These are phyloP conservation scores for Ambrosia artemisiifolia DNA, from an alignment of 129 eudicot genomes.

Conservation along the genomic window DNA sequence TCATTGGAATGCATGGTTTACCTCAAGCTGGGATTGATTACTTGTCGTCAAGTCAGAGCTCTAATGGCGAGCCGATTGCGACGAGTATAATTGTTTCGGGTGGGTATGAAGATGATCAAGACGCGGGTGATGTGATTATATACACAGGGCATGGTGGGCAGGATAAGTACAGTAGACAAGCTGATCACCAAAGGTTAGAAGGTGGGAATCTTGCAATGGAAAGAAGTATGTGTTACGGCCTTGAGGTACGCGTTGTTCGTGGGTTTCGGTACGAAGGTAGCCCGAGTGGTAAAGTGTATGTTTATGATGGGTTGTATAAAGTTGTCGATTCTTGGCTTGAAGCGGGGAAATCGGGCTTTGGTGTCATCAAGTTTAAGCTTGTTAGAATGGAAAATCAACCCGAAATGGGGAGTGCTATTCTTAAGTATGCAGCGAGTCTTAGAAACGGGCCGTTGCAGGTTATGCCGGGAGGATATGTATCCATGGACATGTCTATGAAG, in stretches of 20 bases:
- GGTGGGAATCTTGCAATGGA: constrained; percentile 46
- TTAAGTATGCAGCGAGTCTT: constrained; percentile 48
- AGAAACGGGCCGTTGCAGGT: constrained; percentile 42
- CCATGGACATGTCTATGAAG: constrained; percentile 50
- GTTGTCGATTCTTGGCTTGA: constrained; percentile 54
- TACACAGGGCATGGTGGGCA: constrained; percentile 93
- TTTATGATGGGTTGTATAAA: constrained; percentile 72
- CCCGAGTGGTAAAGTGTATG: constrained; percentile 49
- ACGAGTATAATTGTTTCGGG: constrained; percentile 77
- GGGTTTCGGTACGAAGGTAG: constrained; percentile 37
- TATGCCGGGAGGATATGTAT: constrained; percentile 51
- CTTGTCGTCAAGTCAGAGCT: constrained; percentile 52
- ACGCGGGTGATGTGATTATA: constrained; percentile 56
- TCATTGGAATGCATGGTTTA: constrained; percentile 69
- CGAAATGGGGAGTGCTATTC: constrained; percentile 60
- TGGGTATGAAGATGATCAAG: constrained; percentile 87
- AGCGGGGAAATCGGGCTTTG: constrained; percentile 71
- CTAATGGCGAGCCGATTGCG: constrained; percentile 72
- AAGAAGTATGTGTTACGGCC: constrained; percentile 31
- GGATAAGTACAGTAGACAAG: constrained; percentile 52
- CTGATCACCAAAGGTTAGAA: constrained; percentile 62
- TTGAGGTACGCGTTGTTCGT: constrained; percentile 38
- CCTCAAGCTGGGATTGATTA: constrained; percentile 82
- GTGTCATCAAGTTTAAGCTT: constrained; percentile 68
- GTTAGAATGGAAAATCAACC: constrained; percentile 59